Evolutionary conservation across 1,284 basidiomycete genomes (phyloP).

Genomic region (Heliocybe sulcata): DNA sequence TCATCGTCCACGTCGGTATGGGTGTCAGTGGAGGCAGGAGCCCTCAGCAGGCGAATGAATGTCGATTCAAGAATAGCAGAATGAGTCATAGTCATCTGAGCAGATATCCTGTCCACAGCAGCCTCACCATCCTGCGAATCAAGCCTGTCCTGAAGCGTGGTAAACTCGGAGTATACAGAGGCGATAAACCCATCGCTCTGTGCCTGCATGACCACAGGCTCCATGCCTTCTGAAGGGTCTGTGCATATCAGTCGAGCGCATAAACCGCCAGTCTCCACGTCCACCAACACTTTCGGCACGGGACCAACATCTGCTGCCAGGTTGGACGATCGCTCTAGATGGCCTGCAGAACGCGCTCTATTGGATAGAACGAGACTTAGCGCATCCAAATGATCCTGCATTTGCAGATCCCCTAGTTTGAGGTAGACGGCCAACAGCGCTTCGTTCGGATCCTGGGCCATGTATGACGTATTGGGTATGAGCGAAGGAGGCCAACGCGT

Average conservation of each 20-base stretch:
- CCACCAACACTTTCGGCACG: slow-evolving; percentile 46
- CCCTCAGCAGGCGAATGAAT: slow-evolving; percentile 32
- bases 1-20: not conserved
- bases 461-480: slow-evolving; percentile 38
- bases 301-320: slow-evolving; percentile 15
- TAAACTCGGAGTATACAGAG: slow-evolving; percentile 16
- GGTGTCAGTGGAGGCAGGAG: slow-evolving; percentile 16
- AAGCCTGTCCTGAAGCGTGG: slow-evolving; percentile 14
- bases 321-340: not conserved
- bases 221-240: slow-evolving; percentile 24
- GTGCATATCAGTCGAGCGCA: slow-evolving; percentile 40
- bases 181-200: slow-evolving; percentile 16
- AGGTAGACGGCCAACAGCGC: slow-evolving; percentile 46
- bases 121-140: not conserved
- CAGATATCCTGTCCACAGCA: not conserved
- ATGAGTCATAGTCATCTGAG: slow-evolving; percentile 14
- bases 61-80: slow-evolving; percentile 33
- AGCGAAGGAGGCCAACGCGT: slow-evolving; percentile 57
- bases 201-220: slow-evolving; percentile 41
- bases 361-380: slow-evolving; percentile 31
- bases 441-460: slow-evolving; percentile 52
- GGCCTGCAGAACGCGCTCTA: not conserved
- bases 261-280: slow-evolving; percentile 39
- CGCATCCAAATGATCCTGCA: slow-evolving; percentile 45
- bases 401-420: slow-evolving; percentile 36